Base-by-base conservation (phyloP, 306 rosid species). In the Inga oerstediana region DNA sequence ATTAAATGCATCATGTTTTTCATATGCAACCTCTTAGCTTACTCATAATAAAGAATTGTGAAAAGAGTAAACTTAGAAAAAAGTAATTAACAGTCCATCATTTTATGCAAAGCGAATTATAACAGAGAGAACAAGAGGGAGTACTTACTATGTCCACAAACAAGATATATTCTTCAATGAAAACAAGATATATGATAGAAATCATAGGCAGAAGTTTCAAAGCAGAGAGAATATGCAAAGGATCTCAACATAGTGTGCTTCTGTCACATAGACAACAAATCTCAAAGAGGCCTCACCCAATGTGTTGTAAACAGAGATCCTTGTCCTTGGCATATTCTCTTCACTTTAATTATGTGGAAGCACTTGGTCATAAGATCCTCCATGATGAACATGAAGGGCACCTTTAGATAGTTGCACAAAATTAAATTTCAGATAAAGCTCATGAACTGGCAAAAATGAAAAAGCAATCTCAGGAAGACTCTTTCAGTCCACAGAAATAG, bases 401-500 rank as follows among this genome's bases (percentile, higher is more conserved):
- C 14, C 74, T 69, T 39, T 39, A 48, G 11, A 19, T 70, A 41
- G 51, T n/a, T 71, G 52, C 35, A 24, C 12, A 72, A 24, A 20
- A 44, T n/a, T 44, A 41, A 44, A 43, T 71, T 68, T 68, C 73
- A 68, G 75, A 52, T 70, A 70, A 8, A 71, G 10, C 54, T 44
- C 37, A 44, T 44, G 52, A 41, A 41, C 22, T 11, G 32, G 20
- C 34, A 9, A 72, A 22, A 44, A 8, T n/a, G 37, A 46, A 72
- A 72, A 24, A 24, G 43, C 41, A 72, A n/a, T 34, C 52, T 41
- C 17, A 7, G 24, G 19, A 41, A 43, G 27, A 41, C 8, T 79
- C 83, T 85, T 71, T 77, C 76, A 72, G 20, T 10, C 17, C 27
- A 39, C 78, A 78, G 79, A 77, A 74, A 66, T 32, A 51, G 74